Evolutionary conservation across 371 early-diverging fungal species (phyloP).

Genomic region (Mucor mucedo): DNA sequence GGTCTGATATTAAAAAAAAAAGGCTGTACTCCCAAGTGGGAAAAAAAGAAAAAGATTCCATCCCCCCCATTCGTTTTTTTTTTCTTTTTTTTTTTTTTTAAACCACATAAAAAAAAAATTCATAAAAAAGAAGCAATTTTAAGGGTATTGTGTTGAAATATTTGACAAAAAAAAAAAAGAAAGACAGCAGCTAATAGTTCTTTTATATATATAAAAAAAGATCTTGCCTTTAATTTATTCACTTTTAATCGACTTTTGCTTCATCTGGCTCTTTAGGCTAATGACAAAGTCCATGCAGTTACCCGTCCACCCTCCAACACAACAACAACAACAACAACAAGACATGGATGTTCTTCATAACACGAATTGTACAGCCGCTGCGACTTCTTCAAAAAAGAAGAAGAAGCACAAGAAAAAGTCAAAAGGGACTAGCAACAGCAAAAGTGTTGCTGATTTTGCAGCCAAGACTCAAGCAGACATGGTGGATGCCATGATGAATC

Average conservation of each 20-base stretch:
- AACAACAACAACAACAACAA: conserved; percentile 1
- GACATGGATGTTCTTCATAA: background rate
- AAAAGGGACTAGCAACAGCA: conserved; percentile 1
- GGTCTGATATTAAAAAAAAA: no score
- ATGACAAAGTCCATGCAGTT: conserved; percentile 35
- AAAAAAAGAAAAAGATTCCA: background rate
- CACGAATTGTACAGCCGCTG: conserved; percentile 21
- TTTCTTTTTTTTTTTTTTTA: background rate
- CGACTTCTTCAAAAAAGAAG: conserved; percentile 24
- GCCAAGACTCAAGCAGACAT: conserved; percentile 26
- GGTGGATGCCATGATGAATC: conserved; percentile 39
- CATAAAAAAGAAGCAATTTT: conserved; percentile 6
- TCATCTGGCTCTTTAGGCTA: conserved; percentile 29
- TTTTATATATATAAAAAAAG: conserved; percentile 4
- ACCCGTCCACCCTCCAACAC: conserved; percentile 7
- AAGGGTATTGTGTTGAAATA: background rate
- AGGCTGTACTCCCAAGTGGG: background rate
- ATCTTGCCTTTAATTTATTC: conserved; percentile 26
- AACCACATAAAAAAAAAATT: background rate
- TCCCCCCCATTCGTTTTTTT: background rate
- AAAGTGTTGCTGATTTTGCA: conserved; percentile 9
- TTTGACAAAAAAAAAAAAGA: background rate
- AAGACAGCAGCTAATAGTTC: background rate
- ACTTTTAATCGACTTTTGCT: conserved; percentile 25
- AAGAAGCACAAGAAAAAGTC: conserved; percentile 29